Evolutionary conservation across 2,329 filamentous ascomycete genomes (phyloP).

Genomic region (Thermoascus crustaceus): DNA sequence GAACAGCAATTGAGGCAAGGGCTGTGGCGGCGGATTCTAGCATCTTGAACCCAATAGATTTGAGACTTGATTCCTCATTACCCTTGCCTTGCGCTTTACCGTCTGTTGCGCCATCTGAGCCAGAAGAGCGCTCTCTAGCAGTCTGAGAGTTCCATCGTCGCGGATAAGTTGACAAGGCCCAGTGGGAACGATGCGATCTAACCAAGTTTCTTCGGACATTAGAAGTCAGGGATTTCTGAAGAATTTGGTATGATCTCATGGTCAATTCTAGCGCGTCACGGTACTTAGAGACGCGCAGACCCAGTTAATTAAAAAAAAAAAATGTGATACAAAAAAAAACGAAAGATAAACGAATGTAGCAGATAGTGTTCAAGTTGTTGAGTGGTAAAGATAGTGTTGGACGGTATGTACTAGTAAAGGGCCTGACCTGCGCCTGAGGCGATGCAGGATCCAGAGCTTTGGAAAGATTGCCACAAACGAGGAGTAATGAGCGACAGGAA

Average conservation of each 20-base stretch:
- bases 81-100: constrained; percentile 13
- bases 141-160: constrained; percentile 19
- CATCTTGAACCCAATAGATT: constrained; percentile 51
- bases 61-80: constrained; percentile 23
- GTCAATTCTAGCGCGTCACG: neutral
- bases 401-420: too few relatives aligned
- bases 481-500: too few relatives aligned
- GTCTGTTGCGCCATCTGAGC: constrained; percentile 25
- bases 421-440: too few relatives aligned
- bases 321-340: too few relatives aligned
- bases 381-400: too few relatives aligned
- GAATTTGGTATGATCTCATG: neutral
- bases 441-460: too few relatives aligned
- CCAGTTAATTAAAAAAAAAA: too few relatives aligned
- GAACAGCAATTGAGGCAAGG: constrained; percentile 62
- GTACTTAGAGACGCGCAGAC: neutral
- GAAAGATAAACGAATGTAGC: too few relatives aligned
- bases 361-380: too few relatives aligned
- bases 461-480: too few relatives aligned
- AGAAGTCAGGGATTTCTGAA: neutral
- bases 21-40: constrained; percentile 67
- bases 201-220: neutral
- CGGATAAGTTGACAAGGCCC: neutral
- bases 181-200: neutral
- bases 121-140: constrained; percentile 17